Evolutionary conservation across 371 early-diverging fungal genomes (phyloP).

Genomic region (Basidiobolus meristosporus): DNA sequence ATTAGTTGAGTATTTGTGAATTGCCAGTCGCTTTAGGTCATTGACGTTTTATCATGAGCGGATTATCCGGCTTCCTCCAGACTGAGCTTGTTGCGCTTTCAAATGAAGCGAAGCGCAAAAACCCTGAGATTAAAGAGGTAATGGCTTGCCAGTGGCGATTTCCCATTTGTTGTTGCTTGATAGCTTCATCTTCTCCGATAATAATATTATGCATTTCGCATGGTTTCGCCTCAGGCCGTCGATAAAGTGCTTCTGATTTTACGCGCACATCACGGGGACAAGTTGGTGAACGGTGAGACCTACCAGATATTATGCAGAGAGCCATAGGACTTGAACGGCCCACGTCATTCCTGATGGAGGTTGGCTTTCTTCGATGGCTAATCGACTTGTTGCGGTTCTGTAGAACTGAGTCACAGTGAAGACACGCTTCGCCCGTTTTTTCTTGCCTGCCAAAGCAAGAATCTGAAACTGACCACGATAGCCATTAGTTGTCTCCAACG

Average conservation of each 20-base stretch:
- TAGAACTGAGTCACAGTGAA: conserved; percentile 62
- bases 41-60: too few species aligned
- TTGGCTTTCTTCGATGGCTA: background rate
- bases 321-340: conserved; percentile 2
- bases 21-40: too few species aligned
- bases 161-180: too few species aligned
- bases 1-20: too few species aligned
- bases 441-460: conserved; percentile 76
- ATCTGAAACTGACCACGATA: conserved; percentile 61
- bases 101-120: conserved; percentile 71
- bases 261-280: conserved; percentile 14
- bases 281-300: too few species aligned
- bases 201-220: background rate
- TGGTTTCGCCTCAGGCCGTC: conserved; percentile 1
- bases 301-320: conserved; percentile 5
- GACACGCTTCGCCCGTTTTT: conserved; percentile 77
- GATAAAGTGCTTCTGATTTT: conserved; percentile 21
- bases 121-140: conserved; percentile 93
- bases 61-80: too few species aligned
- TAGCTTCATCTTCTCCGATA: background rate
- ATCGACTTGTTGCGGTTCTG: conserved; percentile 1
- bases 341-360: background rate
- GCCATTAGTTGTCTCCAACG: conserved; percentile 79
- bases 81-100: conserved; percentile 75
- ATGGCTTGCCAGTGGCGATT: too few species aligned